These are phyloP conservation scores for Tilletia caries DNA, from an alignment of 1,284 basidiomycete genomes.

Conservation along the genomic window DNA sequence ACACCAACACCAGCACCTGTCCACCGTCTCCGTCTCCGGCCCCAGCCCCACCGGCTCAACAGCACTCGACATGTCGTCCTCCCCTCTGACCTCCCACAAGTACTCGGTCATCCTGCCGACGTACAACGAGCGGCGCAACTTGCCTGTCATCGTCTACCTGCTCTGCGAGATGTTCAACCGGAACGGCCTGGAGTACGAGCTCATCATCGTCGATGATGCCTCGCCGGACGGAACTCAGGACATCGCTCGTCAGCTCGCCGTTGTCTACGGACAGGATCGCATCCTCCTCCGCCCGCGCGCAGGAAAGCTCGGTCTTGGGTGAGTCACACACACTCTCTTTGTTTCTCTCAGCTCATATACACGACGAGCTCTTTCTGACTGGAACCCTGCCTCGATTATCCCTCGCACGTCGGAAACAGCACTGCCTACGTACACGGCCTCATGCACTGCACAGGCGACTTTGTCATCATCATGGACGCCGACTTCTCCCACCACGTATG, in stretches of 20 bases:
- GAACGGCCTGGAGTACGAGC: conserved; percentile 65
- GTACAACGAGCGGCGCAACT: conserved; percentile 86
- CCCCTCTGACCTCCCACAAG: conserved; percentile 10
- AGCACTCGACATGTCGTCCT: conserved; percentile 12
- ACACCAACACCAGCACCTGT: conserved; percentile 7
- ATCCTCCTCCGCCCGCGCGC: conserved; percentile 78
- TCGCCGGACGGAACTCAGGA: conserved; percentile 89
- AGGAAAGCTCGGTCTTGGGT: conserved; percentile 85
- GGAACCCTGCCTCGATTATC: background rate
- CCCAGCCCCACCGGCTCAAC: background rate
- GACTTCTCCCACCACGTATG: conserved; percentile 90
- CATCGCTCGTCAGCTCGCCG: conserved; percentile 71
- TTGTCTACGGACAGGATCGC: conserved; percentile 75
- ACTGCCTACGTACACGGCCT: conserved; percentile 89
- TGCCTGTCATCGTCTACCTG: conserved; percentile 68
- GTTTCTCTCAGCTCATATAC: no score
- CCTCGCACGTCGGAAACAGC: conserved; percentile 55
- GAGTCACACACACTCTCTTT: no score
- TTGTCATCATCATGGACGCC: conserved; percentile 93
- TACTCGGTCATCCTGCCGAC: conserved; percentile 75
- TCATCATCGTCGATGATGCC: conserved; percentile 84
- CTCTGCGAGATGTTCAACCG: conserved; percentile 30
- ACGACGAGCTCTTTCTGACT: background rate
- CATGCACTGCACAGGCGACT: conserved; percentile 81
- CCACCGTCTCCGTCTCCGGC: conserved; percentile 8